These are phyloP conservation scores for Ammopiptanthus mongolicus DNA, from an alignment of 306 rosid species.

Conservation along the genomic window DNA sequence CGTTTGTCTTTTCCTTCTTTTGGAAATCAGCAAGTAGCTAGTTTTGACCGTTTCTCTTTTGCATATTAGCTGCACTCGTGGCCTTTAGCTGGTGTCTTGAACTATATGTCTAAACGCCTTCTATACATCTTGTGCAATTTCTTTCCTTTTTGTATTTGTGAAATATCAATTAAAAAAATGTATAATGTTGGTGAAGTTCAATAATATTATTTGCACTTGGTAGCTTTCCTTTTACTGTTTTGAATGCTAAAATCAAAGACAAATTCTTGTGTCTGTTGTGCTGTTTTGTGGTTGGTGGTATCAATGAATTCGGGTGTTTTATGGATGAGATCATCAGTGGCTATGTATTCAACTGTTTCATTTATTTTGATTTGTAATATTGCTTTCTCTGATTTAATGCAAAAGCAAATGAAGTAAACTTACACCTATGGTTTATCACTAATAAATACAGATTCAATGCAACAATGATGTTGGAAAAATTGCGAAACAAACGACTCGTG, in stretches of 20 bases:
- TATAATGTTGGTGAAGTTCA: neutral
- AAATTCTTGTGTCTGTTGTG: neutral
- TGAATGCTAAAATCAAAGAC: neutral
- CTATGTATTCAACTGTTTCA: neutral
- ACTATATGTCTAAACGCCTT: neutral
- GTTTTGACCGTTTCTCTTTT: neutral
- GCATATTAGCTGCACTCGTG: slow-evolving; percentile 7
- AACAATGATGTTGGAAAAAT: slow-evolving; percentile 60
- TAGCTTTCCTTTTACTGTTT: neutral
- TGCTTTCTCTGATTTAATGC: slow-evolving; percentile 23
- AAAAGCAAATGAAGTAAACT: neutral
- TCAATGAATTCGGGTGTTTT: neutral
- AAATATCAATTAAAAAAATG: neutral
- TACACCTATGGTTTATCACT: neutral
- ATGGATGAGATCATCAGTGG: slow-evolving; percentile 1
- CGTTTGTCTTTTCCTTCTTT: neutral
- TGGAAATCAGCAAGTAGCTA: neutral
- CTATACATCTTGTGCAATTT: neutral
- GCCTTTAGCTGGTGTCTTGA: slow-evolving; percentile 9
- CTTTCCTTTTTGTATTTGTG: neutral
- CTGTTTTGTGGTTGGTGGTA: neutral
- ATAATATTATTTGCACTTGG: neutral
- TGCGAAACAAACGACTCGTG: slow-evolving; percentile 59
- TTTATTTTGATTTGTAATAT: neutral
- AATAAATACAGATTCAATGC: slow-evolving; percentile 63